Percentiles rank a stretch among this genome's conserved stretches.
These are phyloP conservation scores for Trametes maxima DNA, from an alignment of 768 basidiomycete genomes.

Conservation along the genomic window DNA sequence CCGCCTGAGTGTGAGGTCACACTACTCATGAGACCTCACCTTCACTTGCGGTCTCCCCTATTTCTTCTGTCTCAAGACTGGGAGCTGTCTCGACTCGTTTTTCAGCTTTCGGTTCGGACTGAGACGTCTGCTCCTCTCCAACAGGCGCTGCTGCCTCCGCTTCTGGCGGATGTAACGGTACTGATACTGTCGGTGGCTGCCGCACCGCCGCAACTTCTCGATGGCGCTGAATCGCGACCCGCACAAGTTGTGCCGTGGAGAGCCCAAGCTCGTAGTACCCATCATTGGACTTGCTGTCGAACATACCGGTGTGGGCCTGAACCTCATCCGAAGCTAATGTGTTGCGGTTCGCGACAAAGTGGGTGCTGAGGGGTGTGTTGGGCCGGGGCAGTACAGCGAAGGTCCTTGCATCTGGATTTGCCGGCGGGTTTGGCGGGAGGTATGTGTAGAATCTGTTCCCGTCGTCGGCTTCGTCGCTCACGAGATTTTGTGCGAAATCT, in stretches of 20 bases:
- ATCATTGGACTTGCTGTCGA: conserved; percentile 77
- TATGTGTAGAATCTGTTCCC: conserved; percentile 73
- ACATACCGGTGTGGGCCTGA: conserved; percentile 89
- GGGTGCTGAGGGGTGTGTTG: conserved; percentile 44
- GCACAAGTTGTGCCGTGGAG: conserved; percentile 59
- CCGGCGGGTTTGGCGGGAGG: conserved; percentile 70
- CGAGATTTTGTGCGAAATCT: conserved; percentile 34
- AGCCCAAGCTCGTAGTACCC: conserved; percentile 89
- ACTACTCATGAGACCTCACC: background rate
- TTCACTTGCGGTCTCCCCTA: background rate
- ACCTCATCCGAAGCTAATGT: conserved; percentile 73
- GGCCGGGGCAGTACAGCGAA: conserved; percentile 77
- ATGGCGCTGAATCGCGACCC: conserved; percentile 49
- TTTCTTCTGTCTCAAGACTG: background rate
- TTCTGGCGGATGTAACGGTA: background rate
- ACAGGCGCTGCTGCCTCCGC: background rate
- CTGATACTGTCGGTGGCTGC: background rate
- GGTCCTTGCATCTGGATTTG: conserved; percentile 58
- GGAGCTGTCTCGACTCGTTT: background rate
- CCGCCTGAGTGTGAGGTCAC: background rate
- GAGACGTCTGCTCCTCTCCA: background rate
- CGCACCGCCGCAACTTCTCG: background rate
- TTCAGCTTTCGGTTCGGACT: background rate
- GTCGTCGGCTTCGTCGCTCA: background rate
- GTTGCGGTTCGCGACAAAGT: conserved; percentile 70